Base-by-base conservation (phyloP, 257 asterid genomes). In the Solanum raphanifolium region DNA sequence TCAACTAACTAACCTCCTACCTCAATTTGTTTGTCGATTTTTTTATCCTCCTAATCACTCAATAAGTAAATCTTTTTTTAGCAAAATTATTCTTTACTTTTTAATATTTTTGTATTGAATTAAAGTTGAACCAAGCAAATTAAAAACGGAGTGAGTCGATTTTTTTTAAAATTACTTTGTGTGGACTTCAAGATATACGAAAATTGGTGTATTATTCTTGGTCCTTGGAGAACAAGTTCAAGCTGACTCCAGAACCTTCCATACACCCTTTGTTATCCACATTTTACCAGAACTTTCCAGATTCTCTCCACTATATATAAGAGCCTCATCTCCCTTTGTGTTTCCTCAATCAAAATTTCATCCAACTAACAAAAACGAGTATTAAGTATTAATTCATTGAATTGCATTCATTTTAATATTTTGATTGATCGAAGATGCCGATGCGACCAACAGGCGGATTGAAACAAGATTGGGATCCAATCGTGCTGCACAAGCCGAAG, bases 401-500 rank as follows among this genome's bases (percentile, higher is more conserved):
- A 34, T 73, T 0, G 9, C 13, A n/a, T 11, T 4, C 39, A 1
- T 4, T 65, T n/a, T 4, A 13, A 6, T 52, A 11, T 69, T n/a
- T 32, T n/a, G 65, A 55, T 52, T 2, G 12, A 46, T 20, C 66
- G 13, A 87, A 81, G 39, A 92, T 92, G 94, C 91, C 90, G 31
- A 89, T 82, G 86, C 88, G 93, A 76, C 10, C 71, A 25, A 62
- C 90, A 5, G 91, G 92, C 2, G 89, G 86, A 7, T 83, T 92
- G 27, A 83, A 83, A 72, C 93, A 90, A 65, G 93, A 92, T 11
- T 90, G 94, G 94, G 93, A 92, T 66, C 91, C 92, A 2, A 90
- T 92, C 66, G 93, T 92, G 87, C 90, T 92, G 16, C 93, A 90
- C 32, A 92, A 91, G 88, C 86, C 87, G 0, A 86, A 88, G 52